Percentiles rank a stretch among this genome's conserved stretches.
These are phyloP conservation scores for Dentipellis fragilis DNA, from an alignment of 768 basidiomycete genomes.

Conservation along the genomic window DNA sequence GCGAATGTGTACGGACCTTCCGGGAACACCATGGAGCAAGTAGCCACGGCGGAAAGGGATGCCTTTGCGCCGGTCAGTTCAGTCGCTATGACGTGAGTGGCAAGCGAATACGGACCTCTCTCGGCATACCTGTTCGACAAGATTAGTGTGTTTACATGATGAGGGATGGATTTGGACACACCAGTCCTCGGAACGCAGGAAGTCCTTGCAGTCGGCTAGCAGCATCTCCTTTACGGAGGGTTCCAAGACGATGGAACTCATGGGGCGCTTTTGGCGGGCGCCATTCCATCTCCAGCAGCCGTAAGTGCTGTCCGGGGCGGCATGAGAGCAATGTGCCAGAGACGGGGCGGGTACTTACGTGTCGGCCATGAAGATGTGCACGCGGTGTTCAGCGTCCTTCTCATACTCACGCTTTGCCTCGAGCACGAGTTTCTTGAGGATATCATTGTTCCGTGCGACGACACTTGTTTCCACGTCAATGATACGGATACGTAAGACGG, in stretches of 20 bases:
- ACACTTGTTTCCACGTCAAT: constrained; percentile 36
- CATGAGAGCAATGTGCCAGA: constrained; percentile 13
- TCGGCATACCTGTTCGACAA: constrained; percentile 67
- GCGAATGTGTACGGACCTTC: constrained; percentile 41
- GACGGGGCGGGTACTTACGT: constrained; percentile 40
- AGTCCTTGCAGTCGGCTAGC: constrained; percentile 77
- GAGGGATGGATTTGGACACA: constrained; percentile 27
- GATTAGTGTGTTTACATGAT: constrained; percentile 10
- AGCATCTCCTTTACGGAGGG: constrained; percentile 90
- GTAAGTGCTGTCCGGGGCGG: constrained; percentile 38
- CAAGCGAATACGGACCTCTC: constrained; percentile 44
- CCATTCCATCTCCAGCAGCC: constrained; percentile 85
- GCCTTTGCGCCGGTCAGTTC: constrained; percentile 30
- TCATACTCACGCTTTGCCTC: constrained; percentile 86
- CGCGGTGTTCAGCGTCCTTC: constrained; percentile 84
- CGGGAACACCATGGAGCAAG: constrained; percentile 75
- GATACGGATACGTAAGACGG: constrained; percentile 13
- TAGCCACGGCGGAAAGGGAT: constrained; percentile 87
- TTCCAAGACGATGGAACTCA: constrained; percentile 88
- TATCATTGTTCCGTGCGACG: constrained; percentile 80
- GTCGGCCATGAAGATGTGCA: constrained; percentile 84
- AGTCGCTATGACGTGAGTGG: constrained; percentile 1
- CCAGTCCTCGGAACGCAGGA: constrained; percentile 79
- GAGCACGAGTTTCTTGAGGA: constrained; percentile 76
- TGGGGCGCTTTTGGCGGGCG: constrained; percentile 78